A percentile compares a stretch with the other conserved stretches of the same genome.
Evolutionary conservation across 192 early-diverging fungal genomes (phyloP).

Genomic region (Coemansia sp.): DNA sequence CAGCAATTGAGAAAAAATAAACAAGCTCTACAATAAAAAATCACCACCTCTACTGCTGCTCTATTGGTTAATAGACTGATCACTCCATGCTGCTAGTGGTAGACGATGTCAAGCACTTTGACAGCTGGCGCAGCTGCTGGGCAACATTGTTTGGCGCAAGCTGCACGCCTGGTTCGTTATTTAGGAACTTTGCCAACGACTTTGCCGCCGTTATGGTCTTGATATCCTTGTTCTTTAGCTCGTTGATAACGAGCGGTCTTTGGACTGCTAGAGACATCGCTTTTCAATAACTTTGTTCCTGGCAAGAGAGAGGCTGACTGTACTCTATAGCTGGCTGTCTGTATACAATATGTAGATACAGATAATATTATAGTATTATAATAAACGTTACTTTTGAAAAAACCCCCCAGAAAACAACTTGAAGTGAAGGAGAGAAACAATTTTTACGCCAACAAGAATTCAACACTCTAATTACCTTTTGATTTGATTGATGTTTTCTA

Average conservation of each 20-base stretch:
- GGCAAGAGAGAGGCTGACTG: too few relatives aligned
- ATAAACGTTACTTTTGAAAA: too few relatives aligned
- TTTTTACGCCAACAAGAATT: too few relatives aligned
- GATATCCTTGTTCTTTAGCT: slow-evolving; percentile 22
- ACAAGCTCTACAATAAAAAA: too few relatives aligned
- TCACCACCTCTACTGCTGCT: too few relatives aligned
- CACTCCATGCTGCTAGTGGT: background rate
- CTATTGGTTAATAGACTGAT: background rate
- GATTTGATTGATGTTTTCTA: too few relatives aligned
- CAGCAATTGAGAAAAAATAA: too few relatives aligned
- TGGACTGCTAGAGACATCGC: slow-evolving; percentile 15
- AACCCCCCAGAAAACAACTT: too few relatives aligned
- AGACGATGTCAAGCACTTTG: background rate
- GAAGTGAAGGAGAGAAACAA: too few relatives aligned
- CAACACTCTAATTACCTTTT: too few relatives aligned
- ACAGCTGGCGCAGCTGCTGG: slow-evolving; percentile 41
- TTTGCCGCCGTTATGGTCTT: slow-evolving; percentile 3
- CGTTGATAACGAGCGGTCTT: slow-evolving; percentile 36
- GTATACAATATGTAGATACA: background rate
- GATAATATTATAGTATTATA: background rate
- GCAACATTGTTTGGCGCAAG: slow-evolving; percentile 27
- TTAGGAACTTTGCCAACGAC: slow-evolving; percentile 23
- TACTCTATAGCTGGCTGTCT: too few relatives aligned
- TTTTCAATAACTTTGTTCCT: background rate
- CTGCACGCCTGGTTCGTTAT: slow-evolving; percentile 37